Base-by-base conservation (phyloP, 2,329 filamentous ascomycete genomes). In the Trichoderma breve region DNA sequence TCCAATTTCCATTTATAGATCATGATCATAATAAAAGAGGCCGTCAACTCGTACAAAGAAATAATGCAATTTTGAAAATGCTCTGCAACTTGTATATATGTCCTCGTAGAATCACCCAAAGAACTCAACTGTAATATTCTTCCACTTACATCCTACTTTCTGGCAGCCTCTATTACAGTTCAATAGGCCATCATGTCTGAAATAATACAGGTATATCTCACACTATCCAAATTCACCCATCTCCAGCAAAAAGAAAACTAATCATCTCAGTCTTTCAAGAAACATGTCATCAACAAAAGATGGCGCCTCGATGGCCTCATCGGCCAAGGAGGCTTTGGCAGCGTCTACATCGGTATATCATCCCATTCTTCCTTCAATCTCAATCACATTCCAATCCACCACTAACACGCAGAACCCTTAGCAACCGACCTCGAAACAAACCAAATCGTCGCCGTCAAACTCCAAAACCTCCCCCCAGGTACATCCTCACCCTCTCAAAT, bases 391-490 rank as follows among this genome's bases (percentile, higher is more conserved):
- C 14, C 11, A 5, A 43, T 28, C 21, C 9, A 30, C 24, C 9
- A 18, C 15, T 6, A 18, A 57, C 32, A 57, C 18, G 36, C 6
- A 1, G 0, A 43, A 43, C 39, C 14, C 3, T 12, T 28, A 75
- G 76, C 74, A n/a, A 77, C 73, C 34, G 73, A 77, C 71, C 68
- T 73, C 12, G 3, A 72, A 24, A 71, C 67, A 4, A 73, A 79
- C 77, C 34, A 83, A 76, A n/a, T 83, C 76, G 76, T 79, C 11
- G 81, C 77, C 76, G 82, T 83, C 55, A 78, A 78, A 47, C 74
- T 77, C 26, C 57, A 51, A 15, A 14, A 32, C 24, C 51, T 36
- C 28, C 63, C 36, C n/a, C 14, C 3, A 61, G 34, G 34, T 11
- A 34, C 34, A 15, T 15, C 66, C 11, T 47, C 55, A 1, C 11